phyloP scores from a whole-genome alignment of 2,329 filamentous ascomycete genomes.

The Penicillium sp. region DNA sequence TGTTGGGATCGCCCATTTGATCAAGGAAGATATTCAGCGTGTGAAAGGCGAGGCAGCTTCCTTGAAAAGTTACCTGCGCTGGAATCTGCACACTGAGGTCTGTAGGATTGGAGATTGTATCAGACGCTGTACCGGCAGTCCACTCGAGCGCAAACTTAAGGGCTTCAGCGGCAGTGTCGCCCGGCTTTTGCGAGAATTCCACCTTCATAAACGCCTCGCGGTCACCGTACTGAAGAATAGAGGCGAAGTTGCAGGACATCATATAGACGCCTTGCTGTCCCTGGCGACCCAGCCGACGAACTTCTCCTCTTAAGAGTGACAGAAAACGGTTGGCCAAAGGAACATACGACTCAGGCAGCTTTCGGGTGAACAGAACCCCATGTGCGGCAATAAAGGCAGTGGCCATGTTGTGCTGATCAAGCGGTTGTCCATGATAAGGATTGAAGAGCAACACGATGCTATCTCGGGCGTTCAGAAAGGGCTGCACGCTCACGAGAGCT shows the following conservation, averaged over 20 bases:
- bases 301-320: conserved; percentile 47
- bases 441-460: conserved; percentile 57
- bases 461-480: conserved; percentile 56
- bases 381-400: conserved; percentile 54
- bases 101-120: not conserved
- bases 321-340: conserved; percentile 43
- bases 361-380: conserved; percentile 47
- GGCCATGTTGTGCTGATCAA: conserved; percentile 40
- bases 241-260: conserved; percentile 54
- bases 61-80: conserved; percentile 36
- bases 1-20: conserved; percentile 51
- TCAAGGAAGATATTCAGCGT: conserved; percentile 46
- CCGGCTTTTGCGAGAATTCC: conserved; percentile 25
- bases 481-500: conserved; percentile 54
- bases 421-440: conserved; percentile 44
- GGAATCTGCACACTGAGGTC: conserved; percentile 11
- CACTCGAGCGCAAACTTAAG: conserved; percentile 22
- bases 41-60: conserved; percentile 42
- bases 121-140: conserved; percentile 5
- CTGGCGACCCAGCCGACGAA: conserved; percentile 51
- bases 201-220: conserved; percentile 32
- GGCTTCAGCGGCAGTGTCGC: conserved; percentile 12
- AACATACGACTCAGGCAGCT: conserved; percentile 39
- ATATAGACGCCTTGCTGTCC: conserved; percentile 54
- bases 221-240: conserved; percentile 55